Evolutionary conservation across 2,329 filamentous ascomycete species (phyloP).

Genomic region (Xylaria sp.): DNA sequence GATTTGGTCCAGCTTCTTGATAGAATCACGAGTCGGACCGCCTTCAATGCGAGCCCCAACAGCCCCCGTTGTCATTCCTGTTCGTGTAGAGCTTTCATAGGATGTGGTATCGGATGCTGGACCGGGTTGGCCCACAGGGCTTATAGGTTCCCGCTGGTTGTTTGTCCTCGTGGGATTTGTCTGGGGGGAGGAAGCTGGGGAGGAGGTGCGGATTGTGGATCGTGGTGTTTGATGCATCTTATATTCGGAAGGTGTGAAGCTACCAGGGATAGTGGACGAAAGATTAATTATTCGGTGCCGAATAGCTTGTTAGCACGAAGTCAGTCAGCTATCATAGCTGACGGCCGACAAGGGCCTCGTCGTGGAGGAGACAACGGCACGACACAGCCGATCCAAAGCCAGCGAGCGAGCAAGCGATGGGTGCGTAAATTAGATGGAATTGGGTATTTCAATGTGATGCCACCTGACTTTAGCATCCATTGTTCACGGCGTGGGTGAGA

Average conservation of each 20-base stretch:
- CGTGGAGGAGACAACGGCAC: slow-evolving; percentile 14
- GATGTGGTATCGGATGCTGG: slow-evolving; percentile 56
- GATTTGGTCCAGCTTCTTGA: slow-evolving; percentile 90
- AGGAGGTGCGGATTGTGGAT: slow-evolving; percentile 75
- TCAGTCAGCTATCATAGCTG: slow-evolving; percentile 24
- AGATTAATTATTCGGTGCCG: slow-evolving; percentile 17
- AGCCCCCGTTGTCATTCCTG: slow-evolving; percentile 53
- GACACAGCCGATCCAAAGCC: slow-evolving; percentile 11
- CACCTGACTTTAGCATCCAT: slow-evolving; percentile 53
- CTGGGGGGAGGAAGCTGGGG: slow-evolving; percentile 76
- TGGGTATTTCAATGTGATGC: slow-evolving; percentile 46
- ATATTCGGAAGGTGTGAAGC: slow-evolving; percentile 22
- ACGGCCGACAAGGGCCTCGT: slow-evolving; percentile 22
- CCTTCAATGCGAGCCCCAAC: slow-evolving; percentile 55
- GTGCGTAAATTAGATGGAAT: slow-evolving; percentile 40
- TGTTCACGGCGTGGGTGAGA: slow-evolving; percentile 43
- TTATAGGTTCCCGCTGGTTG: slow-evolving; percentile 73
- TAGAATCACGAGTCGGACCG: slow-evolving; percentile 70
- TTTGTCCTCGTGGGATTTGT: slow-evolving; percentile 78
- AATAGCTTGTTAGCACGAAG: slow-evolving; percentile 10
- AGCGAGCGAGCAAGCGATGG: slow-evolving; percentile 20
- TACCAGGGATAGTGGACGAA: slow-evolving; percentile 4
- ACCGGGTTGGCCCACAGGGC: slow-evolving; percentile 54
- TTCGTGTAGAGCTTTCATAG: slow-evolving; percentile 54
- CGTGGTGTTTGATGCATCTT: slow-evolving; percentile 92